Base-by-base conservation (phyloP, 441 rosid genomes). In the Bocquillonia castaneifolia region DNA sequence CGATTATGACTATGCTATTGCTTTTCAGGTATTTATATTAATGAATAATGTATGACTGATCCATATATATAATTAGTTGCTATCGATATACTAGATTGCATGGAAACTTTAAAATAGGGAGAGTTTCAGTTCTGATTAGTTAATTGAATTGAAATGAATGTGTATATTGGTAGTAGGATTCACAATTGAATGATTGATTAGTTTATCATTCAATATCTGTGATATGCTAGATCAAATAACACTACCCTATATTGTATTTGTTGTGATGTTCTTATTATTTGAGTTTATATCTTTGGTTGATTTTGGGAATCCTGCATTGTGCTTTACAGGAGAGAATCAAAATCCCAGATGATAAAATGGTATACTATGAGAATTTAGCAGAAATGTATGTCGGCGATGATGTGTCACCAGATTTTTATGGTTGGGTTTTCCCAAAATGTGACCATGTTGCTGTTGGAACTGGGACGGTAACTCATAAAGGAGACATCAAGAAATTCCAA, bases 371-470 rank as follows among this genome's bases (percentile, higher is more conserved):
- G 79, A 77, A 92, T 72, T 76, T 88, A 48, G 97, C 97, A 8
- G 93, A 90, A 81, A 92, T 88, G 92, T 92, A 92, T 66, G 98
- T 92, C 0, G 98, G 98, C 1, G 96, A 90, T 37, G 98, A 92
- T 71, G 98, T 92, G 32, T 92, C 96, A 0, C 98, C 98, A 0
- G 96, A 90, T 75, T 90, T 92, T 75, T 90, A 92, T 48, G 93
- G 97, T 1, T 92, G 98, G 97, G 98, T 92, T 39, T 92, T 92
- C 86, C 98, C 98, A 26, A 92, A 90, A 73, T 90, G 89, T 10
- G 97, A 92, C 78, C 98, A 92, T 15, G 96, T 92, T 40, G 96
- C 96, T 13, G 98, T 92, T 9, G 98, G 98, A 62, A 90, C 98
- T 2, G 96, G 96, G 40, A 92, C 96, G 0, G 96, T 92, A 45